These are phyloP conservation scores for Dimargaris verticillata DNA, from an alignment of 192 early-diverging fungal genomes.

Conservation along the genomic window DNA sequence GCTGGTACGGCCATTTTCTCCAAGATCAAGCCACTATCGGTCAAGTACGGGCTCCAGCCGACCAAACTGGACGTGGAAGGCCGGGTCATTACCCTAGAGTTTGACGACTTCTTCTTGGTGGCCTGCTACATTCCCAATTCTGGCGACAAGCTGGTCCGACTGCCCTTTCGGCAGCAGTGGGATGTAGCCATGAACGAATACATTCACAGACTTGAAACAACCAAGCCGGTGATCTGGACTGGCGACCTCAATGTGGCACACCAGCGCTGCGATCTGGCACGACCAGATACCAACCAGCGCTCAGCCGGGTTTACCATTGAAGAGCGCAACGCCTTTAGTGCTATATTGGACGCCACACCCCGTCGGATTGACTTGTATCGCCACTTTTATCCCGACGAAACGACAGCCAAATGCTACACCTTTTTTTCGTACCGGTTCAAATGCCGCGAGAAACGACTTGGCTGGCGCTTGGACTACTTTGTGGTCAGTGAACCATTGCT, in stretches of 20 bases:
- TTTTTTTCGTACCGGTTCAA: constrained; percentile 66
- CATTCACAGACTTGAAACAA: constrained; percentile 42
- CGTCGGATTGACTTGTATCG: constrained; percentile 57
- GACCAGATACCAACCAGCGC: constrained; percentile 56
- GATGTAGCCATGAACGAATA: constrained; percentile 45
- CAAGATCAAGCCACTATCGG: constrained; percentile 50
- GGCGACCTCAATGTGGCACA: constrained; percentile 84
- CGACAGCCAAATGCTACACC: constrained; percentile 39
- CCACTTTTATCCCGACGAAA: constrained; percentile 44
- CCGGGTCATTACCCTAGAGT: constrained; percentile 54
- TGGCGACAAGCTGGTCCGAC: constrained; percentile 47
- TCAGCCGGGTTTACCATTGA: constrained; percentile 69
- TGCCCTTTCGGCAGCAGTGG: constrained; percentile 48
- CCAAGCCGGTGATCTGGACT: constrained; percentile 60
- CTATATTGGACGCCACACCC: constrained; percentile 31
- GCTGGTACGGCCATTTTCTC: constrained; percentile 62
- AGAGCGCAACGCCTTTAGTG: constrained; percentile 56
- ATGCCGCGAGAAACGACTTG: constrained; percentile 46
- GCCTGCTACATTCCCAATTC: constrained; percentile 71
- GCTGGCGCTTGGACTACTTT: constrained; percentile 85
- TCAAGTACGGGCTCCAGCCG: constrained; percentile 39
- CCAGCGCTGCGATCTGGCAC: constrained; percentile 50
- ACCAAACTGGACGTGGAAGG: constrained; percentile 43
- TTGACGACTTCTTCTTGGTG: constrained; percentile 41
- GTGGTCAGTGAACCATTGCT: constrained; percentile 40